These are phyloP conservation scores for Leccinum rimulosum DNA, from an alignment of 768 basidiomycete genomes.

Conservation along the genomic window DNA sequence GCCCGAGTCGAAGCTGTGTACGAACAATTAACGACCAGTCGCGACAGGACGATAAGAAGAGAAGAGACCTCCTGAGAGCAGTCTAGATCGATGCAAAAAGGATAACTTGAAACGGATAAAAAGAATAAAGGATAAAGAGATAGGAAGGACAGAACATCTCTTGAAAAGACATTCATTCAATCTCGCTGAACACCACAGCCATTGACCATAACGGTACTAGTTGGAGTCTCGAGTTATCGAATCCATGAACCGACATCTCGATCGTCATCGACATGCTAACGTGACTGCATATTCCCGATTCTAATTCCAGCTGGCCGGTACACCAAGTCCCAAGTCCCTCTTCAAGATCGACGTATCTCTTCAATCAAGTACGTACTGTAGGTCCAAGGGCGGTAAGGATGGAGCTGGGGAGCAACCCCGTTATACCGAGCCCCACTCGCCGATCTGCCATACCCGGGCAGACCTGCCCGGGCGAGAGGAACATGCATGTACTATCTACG, in stretches of 20 bases:
- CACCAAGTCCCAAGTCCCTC: not conserved
- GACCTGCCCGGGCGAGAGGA: not conserved
- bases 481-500: not conserved
- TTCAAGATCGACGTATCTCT: not conserved
- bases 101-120: not conserved
- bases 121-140: not conserved
- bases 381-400: not conserved
- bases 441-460: constrained; percentile 12
- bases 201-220: not conserved
- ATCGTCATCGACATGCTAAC: not conserved
- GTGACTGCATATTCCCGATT: not conserved
- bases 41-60: not conserved
- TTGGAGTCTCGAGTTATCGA: not conserved
- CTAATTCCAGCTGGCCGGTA: not conserved
- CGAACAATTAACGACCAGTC: not conserved
- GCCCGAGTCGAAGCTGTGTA: not conserved
- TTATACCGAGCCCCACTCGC: constrained; percentile 5
- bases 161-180: not conserved
- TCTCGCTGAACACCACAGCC: not conserved
- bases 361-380: not conserved
- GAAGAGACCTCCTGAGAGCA: not conserved
- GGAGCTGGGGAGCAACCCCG: constrained; percentile 2
- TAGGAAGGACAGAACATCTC: not conserved
- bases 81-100: not conserved
- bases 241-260: not conserved